Base-by-base conservation (phyloP, 768 basidiomycete genomes). In the Pisolithus microcarpus region DNA sequence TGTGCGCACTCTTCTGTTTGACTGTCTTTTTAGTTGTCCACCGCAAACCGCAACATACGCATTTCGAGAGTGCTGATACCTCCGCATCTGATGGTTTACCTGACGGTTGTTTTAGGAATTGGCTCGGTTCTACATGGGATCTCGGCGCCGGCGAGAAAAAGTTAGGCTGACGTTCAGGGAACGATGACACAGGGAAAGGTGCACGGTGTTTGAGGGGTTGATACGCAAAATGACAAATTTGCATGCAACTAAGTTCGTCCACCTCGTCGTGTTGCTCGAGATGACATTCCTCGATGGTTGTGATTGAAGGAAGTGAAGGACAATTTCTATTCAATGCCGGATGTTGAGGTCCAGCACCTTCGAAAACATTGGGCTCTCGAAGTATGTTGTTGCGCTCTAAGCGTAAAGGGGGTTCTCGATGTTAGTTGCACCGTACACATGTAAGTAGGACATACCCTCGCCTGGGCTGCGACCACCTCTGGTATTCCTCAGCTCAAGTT, bases 11-110 rank as follows among this genome's bases (percentile, higher is more conserved):
- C 64, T 92, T 92, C 59, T 84, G 80, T 16, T 66, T 55, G 10
- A 68, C 68, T 4, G 77, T 77, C 63, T 92, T 92, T 49, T 77
- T 74, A 11, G 78, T 68, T 4, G 85, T 91, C 89, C 89, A 91
- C 1, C 65, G 65, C 13, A 75, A 60, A 21, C 80, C 77, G 56
- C 88, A 91, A 36, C 76, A 73, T 40, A 88, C 71, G 57, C 88
- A 91, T 57, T 70, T 78, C 10, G 68, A 62, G 2, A 90, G 60
- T 23, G 62, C 74, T 2, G 62, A 61, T 5, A 87, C 61, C 23
- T 84, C 71, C 3, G 65, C 50, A 39, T 77, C 74, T 0, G 77
- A 64, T 52, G 82, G 70, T 43, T 74, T 72, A 13, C 60, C 59
- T 1, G 61, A 51, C 46, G 67, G 55, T 37, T 54, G 55, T 43